phyloP scores from a whole-genome alignment of 768 basidiomycete genomes.

The Naganishia kalamii region DNA sequence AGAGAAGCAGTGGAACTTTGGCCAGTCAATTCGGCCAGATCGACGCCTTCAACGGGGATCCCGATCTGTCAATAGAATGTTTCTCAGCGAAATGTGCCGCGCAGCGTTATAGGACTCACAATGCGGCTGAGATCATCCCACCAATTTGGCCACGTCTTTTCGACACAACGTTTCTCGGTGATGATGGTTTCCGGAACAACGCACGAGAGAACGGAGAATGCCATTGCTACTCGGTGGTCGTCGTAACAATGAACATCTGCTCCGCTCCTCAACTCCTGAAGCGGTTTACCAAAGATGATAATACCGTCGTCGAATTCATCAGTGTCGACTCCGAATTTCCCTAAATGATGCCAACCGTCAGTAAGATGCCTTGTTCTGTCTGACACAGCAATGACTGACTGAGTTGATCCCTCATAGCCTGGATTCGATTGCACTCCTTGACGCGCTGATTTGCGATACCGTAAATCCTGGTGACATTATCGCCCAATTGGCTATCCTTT shows the following conservation, averaged over 20 bases:
- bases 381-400: constrained; percentile 60
- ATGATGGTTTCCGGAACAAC: constrained; percentile 69
- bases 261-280: constrained; percentile 59
- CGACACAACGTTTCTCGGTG: constrained; percentile 95
- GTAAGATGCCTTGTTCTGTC: background rate
- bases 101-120: constrained; percentile 49
- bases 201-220: constrained; percentile 80
- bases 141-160: constrained; percentile 99
- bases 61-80: constrained; percentile 62
- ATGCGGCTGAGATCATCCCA: constrained; percentile 98
- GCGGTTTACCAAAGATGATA: constrained; percentile 73
- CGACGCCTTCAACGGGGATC: constrained; percentile 75
- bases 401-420: constrained; percentile 91
- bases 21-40: constrained; percentile 57
- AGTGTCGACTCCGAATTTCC: constrained; percentile 89
- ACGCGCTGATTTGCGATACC: constrained; percentile 98
- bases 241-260: constrained; percentile 90
- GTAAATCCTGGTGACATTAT: constrained; percentile 66
- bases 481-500: constrained; percentile 27
- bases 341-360: too few relatives aligned
- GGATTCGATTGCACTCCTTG: constrained; percentile 95
- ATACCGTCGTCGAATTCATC: constrained; percentile 89
- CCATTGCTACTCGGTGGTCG: constrained; percentile 98
- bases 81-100: background rate
- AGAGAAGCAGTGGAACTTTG: constrained; percentile 51